Base-by-base conservation (phyloP, 495 filamentous ascomycete genomes). In the Lophium mytilinum region DNA sequence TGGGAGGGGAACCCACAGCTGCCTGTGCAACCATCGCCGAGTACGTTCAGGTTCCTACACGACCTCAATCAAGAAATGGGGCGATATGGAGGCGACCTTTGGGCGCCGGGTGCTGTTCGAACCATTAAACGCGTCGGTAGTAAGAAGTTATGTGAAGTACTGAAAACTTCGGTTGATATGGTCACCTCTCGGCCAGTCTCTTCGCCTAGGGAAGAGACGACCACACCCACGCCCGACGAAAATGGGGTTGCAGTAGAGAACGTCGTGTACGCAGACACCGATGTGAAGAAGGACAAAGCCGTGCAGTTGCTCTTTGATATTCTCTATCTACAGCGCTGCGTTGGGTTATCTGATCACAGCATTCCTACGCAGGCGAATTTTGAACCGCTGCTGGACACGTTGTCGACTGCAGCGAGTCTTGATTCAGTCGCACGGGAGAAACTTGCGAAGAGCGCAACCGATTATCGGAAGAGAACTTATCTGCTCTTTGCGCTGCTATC, bases 291-390 rank as follows among this genome's bases (percentile, higher is more conserved):
- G 19, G 56, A 52, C 36, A 63, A 47, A 61, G 76, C 81, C 9
- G 77, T 85, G 6, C 93, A 96, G 63, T 78, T 85, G 47, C 75
- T 91, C 18, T 93, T 94, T 61, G 93, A 98, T 66, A 69, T 84
- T 8, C 58, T 80, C 34, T 87, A 90, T 56, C 75, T 96, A 12
- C 70, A 77, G 14, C 53, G 53, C 3, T 64, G 50, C 36, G 36
- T 65, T 4, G 45, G 43, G 21, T 18, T 48, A 18, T 48, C 45
- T 24, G 21, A n/a, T n/a, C 2, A 24, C 17, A 24, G 18, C 33
- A 24, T 41, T 17, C 39, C 45, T 48, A 24, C 45, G 7, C 17
- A 19, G 36, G 30, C n/a, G 19, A n/a, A 50, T 12, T 14, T 59
- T 4, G 57, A 49, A 15, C 39, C 37, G 34, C 35, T 61, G 10